These are phyloP conservation scores for Wickerhamiella allomyrinae DNA, from an alignment of 805 yeast genomes.

Conservation along the genomic window DNA sequence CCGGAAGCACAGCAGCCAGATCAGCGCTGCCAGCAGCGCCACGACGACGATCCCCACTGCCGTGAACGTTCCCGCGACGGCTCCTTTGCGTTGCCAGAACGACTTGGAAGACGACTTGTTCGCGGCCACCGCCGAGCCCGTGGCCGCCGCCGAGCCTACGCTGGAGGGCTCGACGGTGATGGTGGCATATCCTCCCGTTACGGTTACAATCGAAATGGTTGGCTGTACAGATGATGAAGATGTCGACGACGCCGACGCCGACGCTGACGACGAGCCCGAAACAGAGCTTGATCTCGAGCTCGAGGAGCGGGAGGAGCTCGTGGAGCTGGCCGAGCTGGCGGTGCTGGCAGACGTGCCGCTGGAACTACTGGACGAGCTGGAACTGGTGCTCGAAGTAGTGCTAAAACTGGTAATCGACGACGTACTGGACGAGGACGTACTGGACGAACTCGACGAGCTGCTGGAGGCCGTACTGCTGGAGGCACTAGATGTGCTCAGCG, in stretches of 20 bases:
- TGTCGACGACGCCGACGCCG: constrained; percentile 1
- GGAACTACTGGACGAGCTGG: constrained; percentile 8
- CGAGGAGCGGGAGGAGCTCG: constrained; percentile 2
- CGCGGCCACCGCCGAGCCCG: background rate
- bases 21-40: constrained; percentile 30
- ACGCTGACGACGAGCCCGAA: constrained; percentile 2
- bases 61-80: constrained; percentile 75
- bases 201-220: constrained; percentile 18
- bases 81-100: constrained; percentile 56
- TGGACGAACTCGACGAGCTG: constrained; percentile 10
- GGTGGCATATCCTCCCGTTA: constrained; percentile 11
- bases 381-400: constrained; percentile 6
- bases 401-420: constrained; percentile 2
- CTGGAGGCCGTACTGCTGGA: constrained; percentile 10
- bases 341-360: constrained; percentile 1
- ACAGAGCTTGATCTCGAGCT: constrained; percentile 2
- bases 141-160: constrained; percentile 2
- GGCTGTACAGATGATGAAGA: constrained; percentile 3
- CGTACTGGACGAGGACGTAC: constrained; percentile 3
- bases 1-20: constrained; percentile 31
- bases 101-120: constrained; percentile 6
- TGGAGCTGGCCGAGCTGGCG: constrained; percentile 3
- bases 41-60: constrained; percentile 56
- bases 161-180: background rate
- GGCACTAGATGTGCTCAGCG: constrained; percentile 14